A percentile compares a stretch with the other conserved stretches of the same genome.
Conservation (phyloP, 768 basidiomycete genomes). For the Clathrus columnatus region DNA sequence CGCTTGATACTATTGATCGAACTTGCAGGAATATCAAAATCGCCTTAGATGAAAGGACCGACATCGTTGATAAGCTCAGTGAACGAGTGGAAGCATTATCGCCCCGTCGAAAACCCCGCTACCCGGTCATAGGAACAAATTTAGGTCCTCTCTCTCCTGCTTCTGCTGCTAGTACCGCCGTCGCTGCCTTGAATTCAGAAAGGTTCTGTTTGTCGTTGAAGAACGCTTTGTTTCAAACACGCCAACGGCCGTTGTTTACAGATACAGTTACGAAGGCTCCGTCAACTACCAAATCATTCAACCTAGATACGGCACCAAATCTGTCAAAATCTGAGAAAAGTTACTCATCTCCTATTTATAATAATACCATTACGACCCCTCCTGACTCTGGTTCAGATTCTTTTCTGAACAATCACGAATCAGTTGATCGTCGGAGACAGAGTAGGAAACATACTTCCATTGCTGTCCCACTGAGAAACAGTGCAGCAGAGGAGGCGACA, state of each 20-base stretch:
- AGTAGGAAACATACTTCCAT: not conserved
- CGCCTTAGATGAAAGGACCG: conserved; percentile 53
- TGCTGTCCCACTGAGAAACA: not conserved
- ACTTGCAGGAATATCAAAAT: conserved; percentile 80
- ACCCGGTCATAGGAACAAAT: not conserved
- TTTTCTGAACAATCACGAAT: not conserved
- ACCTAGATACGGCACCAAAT: not conserved
- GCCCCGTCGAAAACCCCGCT: conserved; percentile 4
- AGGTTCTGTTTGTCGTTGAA: conserved; percentile 64
- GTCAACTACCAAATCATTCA: not conserved
- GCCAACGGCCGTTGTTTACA: conserved; percentile 62
- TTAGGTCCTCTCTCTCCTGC: not conserved
- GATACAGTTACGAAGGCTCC: conserved; percentile 22
- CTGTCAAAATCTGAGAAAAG: not conserved
- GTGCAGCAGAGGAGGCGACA: not conserved
- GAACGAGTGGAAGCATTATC: conserved; percentile 40
- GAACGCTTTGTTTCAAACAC: conserved; percentile 48
- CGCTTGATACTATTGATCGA: conserved; percentile 76
- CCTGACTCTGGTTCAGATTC: not conserved
- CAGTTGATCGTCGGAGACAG: not conserved
- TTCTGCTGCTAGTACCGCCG: conserved; percentile 61
- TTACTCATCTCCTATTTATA: no score
- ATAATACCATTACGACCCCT: no score
- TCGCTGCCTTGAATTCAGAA: conserved; percentile 77
- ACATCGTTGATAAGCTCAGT: conserved; percentile 43